Evolutionary conservation across 2,329 filamentous ascomycete genomes (phyloP).

Genomic region (Alternaria angustiovoidea): DNA sequence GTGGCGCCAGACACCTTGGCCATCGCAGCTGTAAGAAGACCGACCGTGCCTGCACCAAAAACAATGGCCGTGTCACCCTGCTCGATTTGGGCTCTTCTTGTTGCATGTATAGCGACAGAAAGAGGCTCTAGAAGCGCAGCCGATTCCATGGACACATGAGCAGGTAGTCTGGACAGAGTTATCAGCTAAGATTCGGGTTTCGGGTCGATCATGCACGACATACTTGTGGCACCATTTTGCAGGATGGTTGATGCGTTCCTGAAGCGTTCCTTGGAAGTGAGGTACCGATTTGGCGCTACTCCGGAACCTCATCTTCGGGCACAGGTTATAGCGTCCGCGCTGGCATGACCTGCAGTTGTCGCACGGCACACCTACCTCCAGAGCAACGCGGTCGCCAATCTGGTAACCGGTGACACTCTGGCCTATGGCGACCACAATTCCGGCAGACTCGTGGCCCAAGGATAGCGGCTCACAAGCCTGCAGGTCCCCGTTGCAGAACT

Average conservation of each 20-base stretch:
- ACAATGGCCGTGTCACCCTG: conserved; percentile 82
- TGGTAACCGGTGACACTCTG: conserved; percentile 49
- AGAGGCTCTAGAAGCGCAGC: conserved; percentile 65
- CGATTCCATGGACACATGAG: conserved; percentile 51
- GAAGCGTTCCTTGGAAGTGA: conserved; percentile 55
- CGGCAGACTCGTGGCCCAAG: conserved; percentile 57
- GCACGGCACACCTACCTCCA: conserved; percentile 54
- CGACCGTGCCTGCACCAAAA: conserved; percentile 79
- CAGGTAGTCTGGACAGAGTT: conserved; percentile 48
- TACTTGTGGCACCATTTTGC: conserved; percentile 57
- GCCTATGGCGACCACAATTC: conserved; percentile 51
- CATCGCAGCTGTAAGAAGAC: conserved; percentile 52
- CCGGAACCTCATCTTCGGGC: conserved; percentile 53
- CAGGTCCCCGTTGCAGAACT: conserved; percentile 75
- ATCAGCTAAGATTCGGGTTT: conserved; percentile 39
- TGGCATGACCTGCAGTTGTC: conserved; percentile 54
- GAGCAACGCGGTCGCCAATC: conserved; percentile 52
- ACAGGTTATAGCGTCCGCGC: conserved; percentile 54
- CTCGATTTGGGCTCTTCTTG: conserved; percentile 73
- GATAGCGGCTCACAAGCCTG: conserved; percentile 71
- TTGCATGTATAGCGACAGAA: conserved; percentile 85
- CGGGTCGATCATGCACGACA: conserved; percentile 44
- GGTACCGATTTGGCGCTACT: conserved; percentile 55
- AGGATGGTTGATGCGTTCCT: conserved; percentile 55
- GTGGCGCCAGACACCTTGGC: conserved; percentile 53